Conservation (phyloP, 306 rosid species). For the Trifolium pratense region DNA sequence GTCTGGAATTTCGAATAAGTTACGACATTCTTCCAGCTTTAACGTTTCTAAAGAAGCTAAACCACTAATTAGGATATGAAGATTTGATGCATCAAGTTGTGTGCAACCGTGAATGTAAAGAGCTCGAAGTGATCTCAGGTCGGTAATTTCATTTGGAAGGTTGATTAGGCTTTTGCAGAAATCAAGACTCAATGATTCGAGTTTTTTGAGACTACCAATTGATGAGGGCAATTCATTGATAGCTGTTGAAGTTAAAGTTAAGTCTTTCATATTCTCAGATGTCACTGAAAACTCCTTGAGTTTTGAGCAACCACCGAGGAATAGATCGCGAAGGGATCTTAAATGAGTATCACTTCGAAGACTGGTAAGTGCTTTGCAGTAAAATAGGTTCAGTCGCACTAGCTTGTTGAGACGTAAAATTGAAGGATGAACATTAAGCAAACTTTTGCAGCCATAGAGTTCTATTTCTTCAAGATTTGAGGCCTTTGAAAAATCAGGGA, state of each 20-base stretch:
- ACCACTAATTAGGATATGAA: constrained; percentile 11
- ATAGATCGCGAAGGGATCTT: constrained; percentile 16
- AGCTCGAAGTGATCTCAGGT: constrained; percentile 15
- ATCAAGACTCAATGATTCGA: constrained; percentile 25
- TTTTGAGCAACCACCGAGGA: not conserved
- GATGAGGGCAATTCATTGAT: constrained; percentile 35
- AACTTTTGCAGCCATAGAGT: constrained; percentile 8
- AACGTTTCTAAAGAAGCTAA: constrained; percentile 29
- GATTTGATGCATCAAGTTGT: constrained; percentile 36
- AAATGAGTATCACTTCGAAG: constrained; percentile 24
- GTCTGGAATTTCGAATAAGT: constrained; percentile 9
- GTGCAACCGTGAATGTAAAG: constrained; percentile 30
- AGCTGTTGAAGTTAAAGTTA: not conserved
- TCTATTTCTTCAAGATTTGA: constrained; percentile 31
- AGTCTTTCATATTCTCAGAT: not conserved
- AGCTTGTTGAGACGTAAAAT: constrained; percentile 21
- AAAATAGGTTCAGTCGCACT: not conserved
- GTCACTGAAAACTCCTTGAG: constrained; percentile 27
- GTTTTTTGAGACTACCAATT: constrained; percentile 17
- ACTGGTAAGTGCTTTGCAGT: constrained; percentile 33
- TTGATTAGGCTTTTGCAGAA: constrained; percentile 25
- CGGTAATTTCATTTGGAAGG: constrained; percentile 19
- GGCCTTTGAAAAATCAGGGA: constrained; percentile 29
- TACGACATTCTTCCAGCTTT: constrained; percentile 20
- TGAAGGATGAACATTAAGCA: constrained; percentile 26